A percentile compares a stretch with the other conserved stretches of the same genome.
phyloP scores from a whole-genome alignment of 768 basidiomycete genomes.

The Tulasnella sp. region DNA sequence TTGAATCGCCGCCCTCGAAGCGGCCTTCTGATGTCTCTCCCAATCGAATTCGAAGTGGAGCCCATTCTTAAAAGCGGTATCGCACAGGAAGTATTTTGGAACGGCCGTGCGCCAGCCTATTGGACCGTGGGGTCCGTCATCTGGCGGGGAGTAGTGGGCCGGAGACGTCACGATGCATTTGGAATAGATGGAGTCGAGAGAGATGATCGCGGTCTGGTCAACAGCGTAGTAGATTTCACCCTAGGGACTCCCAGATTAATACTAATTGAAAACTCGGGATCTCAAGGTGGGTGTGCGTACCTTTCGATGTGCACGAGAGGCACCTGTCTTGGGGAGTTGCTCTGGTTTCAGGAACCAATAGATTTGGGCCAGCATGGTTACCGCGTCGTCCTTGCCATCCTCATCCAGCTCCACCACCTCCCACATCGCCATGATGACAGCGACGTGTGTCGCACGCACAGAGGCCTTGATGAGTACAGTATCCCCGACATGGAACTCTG shows the following conservation, averaged over 20 bases:
- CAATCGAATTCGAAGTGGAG: constrained; percentile 7
- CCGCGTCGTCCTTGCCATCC: constrained; percentile 21
- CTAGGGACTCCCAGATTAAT: constrained; percentile 29
- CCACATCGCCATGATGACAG: constrained; percentile 63
- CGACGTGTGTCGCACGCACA: constrained; percentile 43
- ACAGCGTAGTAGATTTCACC: constrained; percentile 68
- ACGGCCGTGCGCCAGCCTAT: background rate
- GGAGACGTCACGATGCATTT: constrained; percentile 36
- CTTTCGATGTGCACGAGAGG: constrained; percentile 47
- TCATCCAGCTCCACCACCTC: constrained; percentile 32
- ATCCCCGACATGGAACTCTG: constrained; percentile 47
- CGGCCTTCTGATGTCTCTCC: constrained; percentile 23
- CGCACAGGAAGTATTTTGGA: constrained; percentile 13
- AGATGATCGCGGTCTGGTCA: constrained; percentile 36
- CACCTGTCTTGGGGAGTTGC: constrained; percentile 49
- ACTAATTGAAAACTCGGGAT: background rate
- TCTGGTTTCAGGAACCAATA: constrained; percentile 68
- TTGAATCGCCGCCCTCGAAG: constrained; percentile 21
- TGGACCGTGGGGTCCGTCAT: background rate
- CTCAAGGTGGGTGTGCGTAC: constrained; percentile 30
- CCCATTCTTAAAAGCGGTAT: constrained; percentile 4
- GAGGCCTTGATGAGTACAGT: constrained; percentile 48
- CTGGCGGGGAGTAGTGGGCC: background rate
- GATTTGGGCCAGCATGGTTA: constrained; percentile 45
- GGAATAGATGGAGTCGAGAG: constrained; percentile 40